Conservation (phyloP, 306 rosid genomes). For the Arachis hypogaea region DNA sequence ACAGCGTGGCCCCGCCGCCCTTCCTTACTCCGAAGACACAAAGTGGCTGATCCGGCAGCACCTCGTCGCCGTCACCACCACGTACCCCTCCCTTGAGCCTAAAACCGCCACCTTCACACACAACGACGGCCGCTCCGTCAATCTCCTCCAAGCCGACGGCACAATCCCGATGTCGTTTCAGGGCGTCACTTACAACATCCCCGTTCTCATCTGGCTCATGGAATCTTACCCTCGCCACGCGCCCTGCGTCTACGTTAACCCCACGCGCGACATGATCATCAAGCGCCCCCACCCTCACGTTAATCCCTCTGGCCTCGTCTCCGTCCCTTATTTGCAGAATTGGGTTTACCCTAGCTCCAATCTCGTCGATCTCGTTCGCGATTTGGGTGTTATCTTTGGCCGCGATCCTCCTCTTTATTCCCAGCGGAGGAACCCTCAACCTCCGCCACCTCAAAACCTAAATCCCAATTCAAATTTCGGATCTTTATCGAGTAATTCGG, state of each 20-base stretch:
- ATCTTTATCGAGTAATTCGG: conserved; percentile 39
- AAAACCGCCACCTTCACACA: conserved; percentile 89
- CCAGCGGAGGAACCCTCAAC: conserved; percentile 59
- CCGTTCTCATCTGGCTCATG: conserved; percentile 87
- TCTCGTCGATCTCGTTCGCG: conserved; percentile 61
- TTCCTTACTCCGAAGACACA: conserved; percentile 80
- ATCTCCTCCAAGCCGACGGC: conserved; percentile 91
- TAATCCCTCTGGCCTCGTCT: conserved; percentile 81
- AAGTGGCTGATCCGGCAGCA: conserved; percentile 97
- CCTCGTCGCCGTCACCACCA: conserved; percentile 58
- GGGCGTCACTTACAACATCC: conserved; percentile 85
- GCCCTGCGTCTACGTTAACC: conserved; percentile 85
- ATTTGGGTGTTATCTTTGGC: conserved; percentile 57
- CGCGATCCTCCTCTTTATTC: conserved; percentile 87
- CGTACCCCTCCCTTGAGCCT: conserved; percentile 75
- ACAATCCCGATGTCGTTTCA: conserved; percentile 81
- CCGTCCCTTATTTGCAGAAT: conserved; percentile 66
- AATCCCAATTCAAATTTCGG: conserved; percentile 33
- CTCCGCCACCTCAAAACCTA: conserved; percentile 29
- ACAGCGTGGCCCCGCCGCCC: conserved; percentile 91
- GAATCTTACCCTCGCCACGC: conserved; percentile 93
- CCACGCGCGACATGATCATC: conserved; percentile 95
- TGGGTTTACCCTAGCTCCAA: conserved; percentile 88
- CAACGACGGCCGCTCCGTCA: conserved; percentile 92
- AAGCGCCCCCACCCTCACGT: conserved; percentile 82